Evolutionary conservation across 1,284 basidiomycete genomes (phyloP).

Genomic region (Malassezia dermatis): DNA sequence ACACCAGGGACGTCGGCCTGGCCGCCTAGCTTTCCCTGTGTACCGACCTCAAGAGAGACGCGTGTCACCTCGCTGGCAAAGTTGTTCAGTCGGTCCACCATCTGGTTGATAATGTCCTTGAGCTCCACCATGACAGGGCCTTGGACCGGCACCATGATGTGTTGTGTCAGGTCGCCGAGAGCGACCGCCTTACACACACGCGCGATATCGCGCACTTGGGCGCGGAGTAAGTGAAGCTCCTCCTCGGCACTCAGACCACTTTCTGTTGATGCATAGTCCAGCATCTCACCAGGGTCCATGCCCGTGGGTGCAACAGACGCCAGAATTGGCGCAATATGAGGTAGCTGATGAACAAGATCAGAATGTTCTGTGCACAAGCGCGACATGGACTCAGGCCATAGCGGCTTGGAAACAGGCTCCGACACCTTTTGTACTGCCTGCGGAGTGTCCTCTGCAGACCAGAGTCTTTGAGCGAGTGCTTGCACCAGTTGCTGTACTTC

Average conservation of each 20-base stretch:
- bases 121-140: constrained; percentile 94
- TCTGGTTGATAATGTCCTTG: constrained; percentile 94
- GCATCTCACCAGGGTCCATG: constrained; percentile 37
- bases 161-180: constrained; percentile 81
- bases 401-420: neutral
- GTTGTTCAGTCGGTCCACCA: constrained; percentile 73
- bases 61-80: constrained; percentile 91
- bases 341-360: constrained; percentile 1
- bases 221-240: constrained; percentile 70
- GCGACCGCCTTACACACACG: constrained; percentile 93
- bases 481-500: constrained; percentile 4
- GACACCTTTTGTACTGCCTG: neutral
- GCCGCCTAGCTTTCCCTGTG: constrained; percentile 48
- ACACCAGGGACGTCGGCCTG: constrained; percentile 48
- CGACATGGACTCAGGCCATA: neutral
- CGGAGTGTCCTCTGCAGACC: constrained; percentile 5
- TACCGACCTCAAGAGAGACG: constrained; percentile 69
- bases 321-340: constrained; percentile 9
- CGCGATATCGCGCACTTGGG: constrained; percentile 79
- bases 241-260: constrained; percentile 56
- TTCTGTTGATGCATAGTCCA: constrained; percentile 43
- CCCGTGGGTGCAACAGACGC: constrained; percentile 9
- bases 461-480: constrained; percentile 3
- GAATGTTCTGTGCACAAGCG: neutral
- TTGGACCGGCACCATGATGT: constrained; percentile 90